These are phyloP conservation scores for Aspergillus brunneoviolaceus DNA, from an alignment of 2,329 filamentous ascomycete species.

Conservation along the genomic window DNA sequence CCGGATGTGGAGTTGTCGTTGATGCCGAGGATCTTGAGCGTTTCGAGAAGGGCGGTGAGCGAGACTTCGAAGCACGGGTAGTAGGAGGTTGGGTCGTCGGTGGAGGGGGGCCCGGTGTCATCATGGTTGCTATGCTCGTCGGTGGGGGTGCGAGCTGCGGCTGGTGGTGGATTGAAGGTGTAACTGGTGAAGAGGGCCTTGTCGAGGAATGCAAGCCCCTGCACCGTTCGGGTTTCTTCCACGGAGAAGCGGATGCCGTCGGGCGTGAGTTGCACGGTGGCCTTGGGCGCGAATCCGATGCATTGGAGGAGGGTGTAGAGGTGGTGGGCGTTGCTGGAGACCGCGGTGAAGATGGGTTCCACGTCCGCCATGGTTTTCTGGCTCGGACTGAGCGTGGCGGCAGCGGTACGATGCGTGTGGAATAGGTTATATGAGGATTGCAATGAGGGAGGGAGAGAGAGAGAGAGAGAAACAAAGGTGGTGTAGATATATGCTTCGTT, in stretches of 20 bases:
- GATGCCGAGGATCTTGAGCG: constrained; percentile 89
- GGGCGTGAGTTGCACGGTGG: constrained; percentile 71
- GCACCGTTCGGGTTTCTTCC: constrained; percentile 86
- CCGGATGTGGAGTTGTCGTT: constrained; percentile 55
- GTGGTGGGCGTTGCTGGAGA: constrained; percentile 62
- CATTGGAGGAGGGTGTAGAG: constrained; percentile 61
- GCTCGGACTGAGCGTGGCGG: constrained; percentile 8
- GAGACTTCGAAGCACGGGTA: constrained; percentile 82
- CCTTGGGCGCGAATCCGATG: constrained; percentile 60
- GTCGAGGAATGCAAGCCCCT: constrained; percentile 85
- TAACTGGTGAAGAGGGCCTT: constrained; percentile 87
- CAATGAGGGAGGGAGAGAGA: neutral
- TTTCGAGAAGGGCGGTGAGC: constrained; percentile 82
- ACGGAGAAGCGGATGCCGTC: constrained; percentile 85
- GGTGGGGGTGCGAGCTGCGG: constrained; percentile 21
- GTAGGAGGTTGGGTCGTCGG: constrained; percentile 10
- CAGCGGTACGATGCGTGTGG: constrained; percentile 9
- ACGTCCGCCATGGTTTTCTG: constrained; percentile 17
- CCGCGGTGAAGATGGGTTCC: constrained; percentile 56
- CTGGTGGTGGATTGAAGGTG: constrained; percentile 57
- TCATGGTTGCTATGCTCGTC: constrained; percentile 14
- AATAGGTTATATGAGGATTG: constrained; percentile 17
- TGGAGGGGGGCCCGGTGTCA: constrained; percentile 35
- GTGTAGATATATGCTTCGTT: constrained; percentile 25
- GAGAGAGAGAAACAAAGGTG: constrained; percentile 3